Percentiles rank a stretch among this genome's conserved stretches.
Evolutionary conservation across 2,329 filamentous ascomycete species (phyloP).

Genomic region (Diaporthe amygdali): DNA sequence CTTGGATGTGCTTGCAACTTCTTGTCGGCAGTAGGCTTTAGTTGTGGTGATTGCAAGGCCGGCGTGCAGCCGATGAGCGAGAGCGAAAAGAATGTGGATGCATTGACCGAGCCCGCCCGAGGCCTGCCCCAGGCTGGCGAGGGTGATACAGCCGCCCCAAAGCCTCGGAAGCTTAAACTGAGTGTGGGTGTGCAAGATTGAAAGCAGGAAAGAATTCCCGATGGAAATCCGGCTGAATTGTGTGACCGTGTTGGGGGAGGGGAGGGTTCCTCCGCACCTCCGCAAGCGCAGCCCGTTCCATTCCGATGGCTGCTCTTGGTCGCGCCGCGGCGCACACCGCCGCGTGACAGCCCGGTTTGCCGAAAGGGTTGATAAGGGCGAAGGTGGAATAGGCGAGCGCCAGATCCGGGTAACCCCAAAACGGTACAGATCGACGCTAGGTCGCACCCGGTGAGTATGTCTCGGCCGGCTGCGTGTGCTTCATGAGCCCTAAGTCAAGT

Average conservation of each 20-base stretch:
- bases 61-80: neutral
- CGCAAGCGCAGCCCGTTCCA: slow-evolving; percentile 16
- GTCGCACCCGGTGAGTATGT: slow-evolving; percentile 17
- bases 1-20: neutral
- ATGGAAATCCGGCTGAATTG: slow-evolving; percentile 15
- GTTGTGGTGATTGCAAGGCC: neutral
- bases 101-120: neutral
- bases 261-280: neutral
- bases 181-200: neutral
- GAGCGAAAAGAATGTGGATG: neutral
- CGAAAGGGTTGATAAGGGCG: neutral
- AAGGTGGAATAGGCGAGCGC: slow-evolving; percentile 2
- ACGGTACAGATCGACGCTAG: slow-evolving; percentile 15
- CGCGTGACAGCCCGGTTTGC: neutral
- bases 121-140: neutral
- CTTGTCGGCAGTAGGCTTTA: neutral
- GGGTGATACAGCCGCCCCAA: neutral
- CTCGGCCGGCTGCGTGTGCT: slow-evolving; percentile 19
- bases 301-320: slow-evolving; percentile 12
- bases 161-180: slow-evolving; percentile 4
- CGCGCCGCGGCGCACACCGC: slow-evolving; percentile 10
- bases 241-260: neutral
- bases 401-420: neutral
- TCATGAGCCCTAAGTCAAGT: neutral
- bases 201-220: slow-evolving; percentile 1